A percentile compares a stretch with the other conserved stretches of the same genome.
Conservation (phyloP, 1,284 basidiomycete species). For the Cutaneotrichosporon cyanovorans region DNA sequence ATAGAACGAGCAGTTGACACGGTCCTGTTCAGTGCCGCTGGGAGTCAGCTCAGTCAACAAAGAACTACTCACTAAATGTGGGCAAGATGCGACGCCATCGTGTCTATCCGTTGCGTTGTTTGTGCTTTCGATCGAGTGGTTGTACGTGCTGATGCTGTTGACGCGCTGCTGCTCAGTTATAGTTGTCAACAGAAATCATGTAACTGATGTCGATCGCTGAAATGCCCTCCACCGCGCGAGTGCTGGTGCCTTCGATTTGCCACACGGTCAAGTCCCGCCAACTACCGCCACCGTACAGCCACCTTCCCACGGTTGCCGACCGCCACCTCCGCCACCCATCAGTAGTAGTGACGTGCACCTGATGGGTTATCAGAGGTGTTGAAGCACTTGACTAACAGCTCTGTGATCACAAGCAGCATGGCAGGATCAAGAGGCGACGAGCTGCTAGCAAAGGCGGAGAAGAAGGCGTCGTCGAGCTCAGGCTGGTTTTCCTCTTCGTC, state of each 20-base stretch:
- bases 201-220: too few species aligned
- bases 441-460: slow-evolving; percentile 78
- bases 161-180: too few species aligned
- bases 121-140: not conserved
- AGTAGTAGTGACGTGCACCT: slow-evolving; percentile 3
- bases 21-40: slow-evolving; percentile 47
- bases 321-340: not conserved
- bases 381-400: not conserved
- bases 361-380: too few species aligned
- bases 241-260: too few species aligned
- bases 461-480: slow-evolving; percentile 73
- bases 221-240: too few species aligned
- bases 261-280: too few species aligned
- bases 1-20: slow-evolving; percentile 48
- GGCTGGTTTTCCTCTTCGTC: slow-evolving; percentile 75
- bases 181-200: too few species aligned
- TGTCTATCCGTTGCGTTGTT: slow-evolving; percentile 9
- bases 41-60: slow-evolving; percentile 4
- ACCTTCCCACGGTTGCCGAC: slow-evolving; percentile 7
- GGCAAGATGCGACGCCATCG: slow-evolving; percentile 44
- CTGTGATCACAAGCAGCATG: slow-evolving; percentile 19
- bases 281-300: too few species aligned
- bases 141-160: slow-evolving; percentile 3
- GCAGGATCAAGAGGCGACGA: slow-evolving; percentile 42
- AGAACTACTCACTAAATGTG: slow-evolving; percentile 43